Evolutionary conservation across 2,329 filamentous ascomycete species (phyloP).

Genomic region (Cytospora piceicola): DNA sequence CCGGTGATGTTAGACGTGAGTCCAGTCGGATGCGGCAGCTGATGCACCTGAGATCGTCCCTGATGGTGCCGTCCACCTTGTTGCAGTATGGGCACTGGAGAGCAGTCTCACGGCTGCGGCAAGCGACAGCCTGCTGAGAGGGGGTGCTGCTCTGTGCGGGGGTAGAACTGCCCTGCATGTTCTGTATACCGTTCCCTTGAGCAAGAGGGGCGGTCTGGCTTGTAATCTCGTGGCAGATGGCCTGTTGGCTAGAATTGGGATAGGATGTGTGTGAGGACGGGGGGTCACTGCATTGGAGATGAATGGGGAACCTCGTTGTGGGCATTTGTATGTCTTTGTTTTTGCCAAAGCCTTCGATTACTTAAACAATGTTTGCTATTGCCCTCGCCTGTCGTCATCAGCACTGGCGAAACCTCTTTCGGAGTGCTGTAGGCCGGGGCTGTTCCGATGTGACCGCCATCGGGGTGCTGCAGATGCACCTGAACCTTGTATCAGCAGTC

Average conservation of each 20-base stretch:
- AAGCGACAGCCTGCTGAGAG: not conserved
- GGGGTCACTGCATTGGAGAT: not conserved
- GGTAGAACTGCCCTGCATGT: not conserved
- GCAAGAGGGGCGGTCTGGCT: not conserved
- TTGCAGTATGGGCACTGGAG: not conserved
- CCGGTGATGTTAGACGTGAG: not conserved
- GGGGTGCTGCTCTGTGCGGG: not conserved
- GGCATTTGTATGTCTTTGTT: not conserved
- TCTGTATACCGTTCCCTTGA: not conserved
- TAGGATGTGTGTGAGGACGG: not conserved
- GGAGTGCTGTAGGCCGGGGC: not conserved
- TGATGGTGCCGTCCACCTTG: not conserved
- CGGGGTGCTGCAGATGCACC: not conserved
- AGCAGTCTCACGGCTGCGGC: not conserved
- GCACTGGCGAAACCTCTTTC: not conserved
- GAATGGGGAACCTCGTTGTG: not conserved
- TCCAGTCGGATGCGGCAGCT: not conserved
- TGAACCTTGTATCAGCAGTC: not conserved
- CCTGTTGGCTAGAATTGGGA: not conserved
- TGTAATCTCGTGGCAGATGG: not conserved
- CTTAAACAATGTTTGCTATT: not conserved
- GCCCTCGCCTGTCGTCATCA: not conserved
- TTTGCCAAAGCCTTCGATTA: not conserved
- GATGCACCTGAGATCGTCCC: not conserved
- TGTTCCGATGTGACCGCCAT: not conserved